A percentile compares a stretch with the other conserved stretches of the same genome.
Conservation (phyloP, 116 monocot genomes). For the Phalaenopsis hybrid region DNA sequence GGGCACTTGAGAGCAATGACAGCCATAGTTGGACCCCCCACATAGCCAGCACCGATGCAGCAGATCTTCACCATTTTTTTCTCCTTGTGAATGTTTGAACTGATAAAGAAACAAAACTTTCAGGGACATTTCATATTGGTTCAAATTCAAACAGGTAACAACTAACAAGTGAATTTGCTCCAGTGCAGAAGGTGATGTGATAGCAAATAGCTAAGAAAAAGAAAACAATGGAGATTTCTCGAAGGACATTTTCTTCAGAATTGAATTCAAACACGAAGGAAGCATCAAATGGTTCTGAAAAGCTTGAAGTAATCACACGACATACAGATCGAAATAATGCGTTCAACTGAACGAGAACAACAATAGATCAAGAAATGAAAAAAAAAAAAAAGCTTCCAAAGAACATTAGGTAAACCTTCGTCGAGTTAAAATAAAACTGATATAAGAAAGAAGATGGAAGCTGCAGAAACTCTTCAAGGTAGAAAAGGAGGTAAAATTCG, state of each 20-base stretch:
- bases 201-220: neutral
- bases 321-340: no score
- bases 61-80: conserved; percentile 32
- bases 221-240: neutral
- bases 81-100: neutral
- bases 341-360: no score
- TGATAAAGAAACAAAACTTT: neutral
- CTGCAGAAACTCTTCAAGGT: no score
- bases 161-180: no score
- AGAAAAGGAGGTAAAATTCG: no score
- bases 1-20: conserved; percentile 38
- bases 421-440: neutral
- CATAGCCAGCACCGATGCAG: conserved; percentile 42
- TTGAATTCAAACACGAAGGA: neutral
- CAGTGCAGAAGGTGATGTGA: no score
- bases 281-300: neutral
- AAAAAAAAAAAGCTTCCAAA: no score
- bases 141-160: neutral
- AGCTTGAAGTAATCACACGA: neutral
- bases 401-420: neutral
- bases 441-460: no score
- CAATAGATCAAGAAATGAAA: no score
- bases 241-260: neutral
- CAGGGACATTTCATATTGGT: neutral
- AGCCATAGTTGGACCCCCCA: conserved; percentile 37